These are phyloP conservation scores for Closterium sp. DNA, from an alignment of 139 green algal species.

Conservation along the genomic window DNA sequence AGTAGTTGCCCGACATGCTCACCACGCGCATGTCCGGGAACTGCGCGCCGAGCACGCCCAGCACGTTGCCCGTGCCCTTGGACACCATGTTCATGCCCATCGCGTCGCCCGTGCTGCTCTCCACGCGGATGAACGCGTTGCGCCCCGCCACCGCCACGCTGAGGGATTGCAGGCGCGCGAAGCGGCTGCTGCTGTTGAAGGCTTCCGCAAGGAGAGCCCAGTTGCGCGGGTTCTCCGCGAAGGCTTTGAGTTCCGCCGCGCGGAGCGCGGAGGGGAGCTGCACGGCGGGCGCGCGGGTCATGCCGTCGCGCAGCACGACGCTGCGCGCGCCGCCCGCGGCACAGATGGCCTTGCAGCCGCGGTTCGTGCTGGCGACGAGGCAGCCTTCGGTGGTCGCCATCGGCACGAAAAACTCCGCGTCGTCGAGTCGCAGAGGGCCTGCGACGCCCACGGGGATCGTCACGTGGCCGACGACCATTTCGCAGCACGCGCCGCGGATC, in stretches of 20 bases:
- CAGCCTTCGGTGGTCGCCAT: slow-evolving; percentile 54
- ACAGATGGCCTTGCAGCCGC: slow-evolving; percentile 49
- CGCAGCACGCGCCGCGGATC: slow-evolving; percentile 44
- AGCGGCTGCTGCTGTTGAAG: slow-evolving; percentile 48
- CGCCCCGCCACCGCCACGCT: slow-evolving; percentile 34
- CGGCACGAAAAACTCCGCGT: slow-evolving; percentile 31
- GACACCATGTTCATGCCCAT: slow-evolving; percentile 59
- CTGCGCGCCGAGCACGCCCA: slow-evolving; percentile 11
- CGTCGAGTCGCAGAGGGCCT: slow-evolving; percentile 46
- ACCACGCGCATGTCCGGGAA: slow-evolving; percentile 51
- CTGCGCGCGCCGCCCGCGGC: slow-evolving; percentile 16
- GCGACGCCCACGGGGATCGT: slow-evolving; percentile 46
- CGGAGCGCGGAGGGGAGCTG: slow-evolving; percentile 11
- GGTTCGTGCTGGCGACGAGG: slow-evolving; percentile 51
- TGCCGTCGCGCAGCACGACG: slow-evolving; percentile 43
- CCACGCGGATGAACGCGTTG: slow-evolving; percentile 43
- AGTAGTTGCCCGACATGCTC: slow-evolving; percentile 52
- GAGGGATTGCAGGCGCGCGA: slow-evolving; percentile 34
- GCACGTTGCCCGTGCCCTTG: slow-evolving; percentile 40
- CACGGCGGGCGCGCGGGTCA: slow-evolving; percentile 49
- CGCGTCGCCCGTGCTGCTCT: slow-evolving; percentile 42
- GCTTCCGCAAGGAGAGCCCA: slow-evolving; percentile 15
- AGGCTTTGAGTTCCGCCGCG: slow-evolving; percentile 38
- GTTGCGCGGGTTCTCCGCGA: slow-evolving; percentile 29
- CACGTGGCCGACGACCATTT: slow-evolving; percentile 53